These are phyloP conservation scores for Cyclospora cayetanensis DNA, from an alignment of 169 alveolate genomes.

Conservation along the genomic window DNA sequence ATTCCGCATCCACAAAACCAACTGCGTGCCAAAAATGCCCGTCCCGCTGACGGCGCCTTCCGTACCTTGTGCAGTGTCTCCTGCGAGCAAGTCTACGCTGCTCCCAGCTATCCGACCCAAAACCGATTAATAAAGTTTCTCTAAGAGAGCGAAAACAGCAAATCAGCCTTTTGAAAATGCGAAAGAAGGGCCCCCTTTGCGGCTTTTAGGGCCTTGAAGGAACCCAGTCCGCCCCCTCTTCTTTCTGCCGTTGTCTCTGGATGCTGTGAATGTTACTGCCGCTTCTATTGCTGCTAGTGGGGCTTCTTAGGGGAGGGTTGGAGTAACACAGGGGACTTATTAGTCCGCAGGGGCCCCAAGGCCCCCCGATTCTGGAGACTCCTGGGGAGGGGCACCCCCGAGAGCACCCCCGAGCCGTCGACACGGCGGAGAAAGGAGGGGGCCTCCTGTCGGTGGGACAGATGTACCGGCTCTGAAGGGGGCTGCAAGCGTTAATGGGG, in stretches of 20 bases:
- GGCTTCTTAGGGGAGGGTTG: conserved; percentile 33
- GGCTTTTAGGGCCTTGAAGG: neutral
- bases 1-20: too few species aligned
- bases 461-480: conserved; percentile 4
- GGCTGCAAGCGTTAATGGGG: conserved; percentile 46
- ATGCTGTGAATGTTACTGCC: conserved; percentile 60
- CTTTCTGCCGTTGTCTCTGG: conserved; percentile 42
- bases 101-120: too few species aligned
- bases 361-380: conserved; percentile 10
- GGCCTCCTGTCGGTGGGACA: neutral
- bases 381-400: conserved; percentile 25
- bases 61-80: too few species aligned
- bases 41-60: too few species aligned
- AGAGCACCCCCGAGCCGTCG: conserved; percentile 11
- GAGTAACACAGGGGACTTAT: conserved; percentile 49
- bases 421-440: conserved; percentile 9
- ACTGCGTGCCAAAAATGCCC: too few species aligned
- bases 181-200: too few species aligned
- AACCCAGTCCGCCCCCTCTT: conserved; percentile 37
- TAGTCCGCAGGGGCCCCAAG: conserved; percentile 57
- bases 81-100: too few species aligned
- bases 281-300: conserved; percentile 39
- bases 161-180: too few species aligned
- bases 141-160: too few species aligned
- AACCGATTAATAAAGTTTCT: too few species aligned